Evolutionary conservation across 331 rosid genomes (phyloP).

Genomic region (Malus hybrid): DNA sequence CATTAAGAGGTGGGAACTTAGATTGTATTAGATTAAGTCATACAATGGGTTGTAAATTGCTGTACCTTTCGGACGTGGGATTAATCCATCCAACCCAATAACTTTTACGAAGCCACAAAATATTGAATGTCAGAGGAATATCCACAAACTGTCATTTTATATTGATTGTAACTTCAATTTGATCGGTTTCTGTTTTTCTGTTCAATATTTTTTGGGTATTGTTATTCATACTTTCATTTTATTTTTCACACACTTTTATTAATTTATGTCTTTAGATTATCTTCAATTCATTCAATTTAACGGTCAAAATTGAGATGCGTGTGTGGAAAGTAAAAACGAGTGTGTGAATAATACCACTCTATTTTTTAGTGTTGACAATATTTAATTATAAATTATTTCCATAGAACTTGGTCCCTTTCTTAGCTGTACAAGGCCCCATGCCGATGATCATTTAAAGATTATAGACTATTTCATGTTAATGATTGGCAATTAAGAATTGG

Average conservation of each 20-base stretch:
- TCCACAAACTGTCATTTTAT: slow-evolving; percentile 16
- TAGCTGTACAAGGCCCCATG: slow-evolving; percentile 24
- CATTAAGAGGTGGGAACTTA: too few relatives aligned
- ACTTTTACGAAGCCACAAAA: background rate
- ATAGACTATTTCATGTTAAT: slow-evolving; percentile 21
- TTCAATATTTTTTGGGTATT: background rate
- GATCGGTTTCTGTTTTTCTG: background rate
- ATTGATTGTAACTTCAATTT: background rate
- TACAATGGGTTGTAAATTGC: background rate
- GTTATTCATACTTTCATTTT: background rate
- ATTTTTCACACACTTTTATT: too few relatives aligned
- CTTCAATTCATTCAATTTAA: too few relatives aligned
- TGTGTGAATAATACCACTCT: too few relatives aligned
- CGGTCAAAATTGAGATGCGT: too few relatives aligned
- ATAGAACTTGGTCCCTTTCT: background rate
- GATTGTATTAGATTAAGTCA: too few relatives aligned
- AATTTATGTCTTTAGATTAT: too few relatives aligned
- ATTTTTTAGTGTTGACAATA: background rate
- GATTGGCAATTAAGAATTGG: slow-evolving; percentile 14
- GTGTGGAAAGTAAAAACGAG: too few relatives aligned
- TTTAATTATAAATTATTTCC: too few relatives aligned
- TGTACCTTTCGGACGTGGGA: background rate
- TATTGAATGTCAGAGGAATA: slow-evolving; percentile 17
- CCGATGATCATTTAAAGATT: slow-evolving; percentile 1
- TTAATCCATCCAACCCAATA: background rate